phyloP scores from a whole-genome alignment of 257 asterid species.

The Petrea volubilis region DNA sequence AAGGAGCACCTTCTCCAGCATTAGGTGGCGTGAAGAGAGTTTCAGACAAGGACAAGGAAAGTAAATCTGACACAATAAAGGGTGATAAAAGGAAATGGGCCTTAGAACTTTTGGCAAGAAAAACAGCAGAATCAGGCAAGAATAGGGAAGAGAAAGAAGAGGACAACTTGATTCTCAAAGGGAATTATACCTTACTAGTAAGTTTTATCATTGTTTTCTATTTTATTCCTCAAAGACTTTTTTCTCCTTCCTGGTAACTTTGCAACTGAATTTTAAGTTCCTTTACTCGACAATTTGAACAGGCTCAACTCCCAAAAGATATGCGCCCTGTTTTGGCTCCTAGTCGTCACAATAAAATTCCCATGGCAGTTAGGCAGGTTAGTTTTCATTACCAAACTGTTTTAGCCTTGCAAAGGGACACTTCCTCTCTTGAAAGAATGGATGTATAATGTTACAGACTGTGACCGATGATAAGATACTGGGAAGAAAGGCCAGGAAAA shows the following conservation, averaged over 20 bases:
- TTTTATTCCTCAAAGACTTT: conserved; percentile 14
- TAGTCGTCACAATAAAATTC: conserved; percentile 73
- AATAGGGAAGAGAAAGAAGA: conserved; percentile 62
- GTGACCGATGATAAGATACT: conserved; percentile 1
- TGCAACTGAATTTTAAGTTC: conserved; percentile 10
- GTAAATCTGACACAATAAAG: conserved; percentile 46
- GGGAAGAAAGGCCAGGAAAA: conserved; percentile 10
- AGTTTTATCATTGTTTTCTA: conserved; percentile 18
- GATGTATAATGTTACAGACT: conserved; percentile 5
- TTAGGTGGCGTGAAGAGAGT: conserved; percentile 36
- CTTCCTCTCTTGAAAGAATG: conserved; percentile 7
- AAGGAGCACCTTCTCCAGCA: conserved; percentile 33
- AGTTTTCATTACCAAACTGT: conserved; percentile 9
- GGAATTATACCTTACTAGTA: conserved; percentile 73
- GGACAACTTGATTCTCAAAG: conserved; percentile 59
- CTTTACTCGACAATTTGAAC: conserved; percentile 34
- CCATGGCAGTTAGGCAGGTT: conserved; percentile 79
- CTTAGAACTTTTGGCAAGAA: conserved; percentile 87
- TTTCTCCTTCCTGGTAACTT: conserved; percentile 19
- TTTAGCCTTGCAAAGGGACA: conserved; percentile 8
- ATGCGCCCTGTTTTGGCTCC: conserved; percentile 90
- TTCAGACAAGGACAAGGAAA: conserved; percentile 46
- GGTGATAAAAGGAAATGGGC: conserved; percentile 96
- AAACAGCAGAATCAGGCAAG: conserved; percentile 57
- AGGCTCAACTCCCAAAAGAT: conserved; percentile 96